These are phyloP conservation scores for Tetrahymena elliotti DNA, from an alignment of 73 alveolate genomes.

Conservation along the genomic window DNA sequence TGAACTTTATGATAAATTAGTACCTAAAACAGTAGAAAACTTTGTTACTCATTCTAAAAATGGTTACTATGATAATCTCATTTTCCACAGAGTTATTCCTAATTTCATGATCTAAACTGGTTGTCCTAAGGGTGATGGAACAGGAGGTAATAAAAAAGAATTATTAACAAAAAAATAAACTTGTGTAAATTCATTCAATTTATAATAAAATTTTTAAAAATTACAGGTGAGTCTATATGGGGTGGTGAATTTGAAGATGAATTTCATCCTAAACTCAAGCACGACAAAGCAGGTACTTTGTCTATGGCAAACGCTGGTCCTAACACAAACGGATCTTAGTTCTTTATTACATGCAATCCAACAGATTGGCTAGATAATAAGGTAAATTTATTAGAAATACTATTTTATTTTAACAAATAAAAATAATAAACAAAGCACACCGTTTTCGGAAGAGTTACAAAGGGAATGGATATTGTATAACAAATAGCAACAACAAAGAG, in stretches of 20 bases:
- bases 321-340: slow-evolving; percentile 86
- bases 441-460: slow-evolving; percentile 78
- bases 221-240: slow-evolving; percentile 57
- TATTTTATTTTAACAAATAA: background rate
- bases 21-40: slow-evolving; percentile 89
- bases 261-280: slow-evolving; percentile 81
- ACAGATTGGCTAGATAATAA: slow-evolving; percentile 84
- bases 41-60: slow-evolving; percentile 78
- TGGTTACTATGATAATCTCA: slow-evolving; percentile 70
- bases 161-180: no score
- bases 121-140: slow-evolving; percentile 94
- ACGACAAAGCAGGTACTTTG: slow-evolving; percentile 77
- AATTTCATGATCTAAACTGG: slow-evolving; percentile 95
- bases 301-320: slow-evolving; percentile 96
- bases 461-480: slow-evolving; percentile 63
- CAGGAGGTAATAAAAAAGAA: slow-evolving; percentile 65
- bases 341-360: slow-evolving; percentile 83
- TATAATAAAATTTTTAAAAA: background rate
- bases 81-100: slow-evolving; percentile 78
- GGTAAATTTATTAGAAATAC: slow-evolving; percentile 19
- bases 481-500: slow-evolving; percentile 55
- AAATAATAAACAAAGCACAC: slow-evolving; percentile 54
- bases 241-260: slow-evolving; percentile 89
- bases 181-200: no score
- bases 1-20: slow-evolving; percentile 69